Base-by-base conservation (phyloP, 208 protist genomes). In the Tritrichomonas foetus region DNA sequence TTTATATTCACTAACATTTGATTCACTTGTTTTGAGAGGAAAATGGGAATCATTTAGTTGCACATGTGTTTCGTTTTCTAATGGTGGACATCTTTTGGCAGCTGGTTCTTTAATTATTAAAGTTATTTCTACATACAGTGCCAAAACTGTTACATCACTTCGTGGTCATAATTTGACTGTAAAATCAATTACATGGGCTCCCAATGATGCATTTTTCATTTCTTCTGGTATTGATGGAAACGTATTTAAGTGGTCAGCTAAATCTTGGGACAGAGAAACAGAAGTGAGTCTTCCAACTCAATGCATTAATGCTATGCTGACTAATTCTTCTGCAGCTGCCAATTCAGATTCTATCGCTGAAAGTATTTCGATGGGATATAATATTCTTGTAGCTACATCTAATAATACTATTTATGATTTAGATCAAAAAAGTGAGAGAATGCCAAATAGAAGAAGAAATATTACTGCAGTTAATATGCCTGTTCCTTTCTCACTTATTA, bases 61-160 rank as follows among this genome's bases (percentile, higher is more conserved):
- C 39, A 89, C 78, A 33, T 89, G 78, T 39, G 78, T 89, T 20
- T 47, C n/a, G 11, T 89, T 89, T 47, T 89, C 78, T 33, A 89
- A 89, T 89, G 78, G 78, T 61, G 78, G 78, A 0, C 78, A 89
- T 39, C 78, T 89, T 89, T 57, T 89, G 20, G 78, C 78, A 27
- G 78, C 47, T 39, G 78, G 78, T 16, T 44, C 78, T 50, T 33
- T 89, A 57, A 89, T 89, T 22, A 89, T 89, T 22, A 89, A 89
- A 89, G 78, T 89, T 39, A 89, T 89, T 3, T 89, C 78, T 11
- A 89, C 78, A 57, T 89, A 89, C 30, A 55, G 3, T 27, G 47
- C 41, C 25, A 89, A 89, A 61, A 57, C 47, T 3, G 78, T 89
- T 16, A 57, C 78, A 57, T 89, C 78, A n/a, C 47, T 89, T 61